Percentiles rank a stretch among this genome's conserved stretches.
phyloP scores from a whole-genome alignment of 2,329 filamentous ascomycete species.

The Aspergillus ochraceus region DNA sequence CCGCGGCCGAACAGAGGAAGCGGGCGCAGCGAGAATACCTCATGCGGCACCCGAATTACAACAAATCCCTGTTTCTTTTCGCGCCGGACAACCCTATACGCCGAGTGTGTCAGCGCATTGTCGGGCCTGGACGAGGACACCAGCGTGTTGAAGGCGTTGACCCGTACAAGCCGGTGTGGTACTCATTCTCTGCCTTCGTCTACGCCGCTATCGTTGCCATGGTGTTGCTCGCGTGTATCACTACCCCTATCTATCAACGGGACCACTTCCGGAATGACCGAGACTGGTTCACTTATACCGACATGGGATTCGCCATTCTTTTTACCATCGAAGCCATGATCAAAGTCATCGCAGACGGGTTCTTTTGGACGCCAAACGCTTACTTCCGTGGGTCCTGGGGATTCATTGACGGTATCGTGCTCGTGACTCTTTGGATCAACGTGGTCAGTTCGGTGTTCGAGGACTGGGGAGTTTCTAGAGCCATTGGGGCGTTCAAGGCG shows the following conservation, averaged over 20 bases:
- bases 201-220: constrained; percentile 94
- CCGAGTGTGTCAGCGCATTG: constrained; percentile 80
- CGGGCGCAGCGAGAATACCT: constrained; percentile 90
- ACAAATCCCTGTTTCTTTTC: constrained; percentile 88
- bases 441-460: constrained; percentile 79
- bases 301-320: constrained; percentile 82
- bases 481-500: constrained; percentile 95
- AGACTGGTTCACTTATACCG: constrained; percentile 96
- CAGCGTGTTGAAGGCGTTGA: constrained; percentile 87
- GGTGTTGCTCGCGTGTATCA: constrained; percentile 94
- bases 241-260: constrained; percentile 90
- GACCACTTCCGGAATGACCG: constrained; percentile 71
- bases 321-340: constrained; percentile 85
- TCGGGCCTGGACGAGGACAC: constrained; percentile 83
- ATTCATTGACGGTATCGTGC: constrained; percentile 86
- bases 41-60: constrained; percentile 82
- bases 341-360: constrained; percentile 92
- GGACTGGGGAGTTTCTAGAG: constrained; percentile 81
- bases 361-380: constrained; percentile 95
- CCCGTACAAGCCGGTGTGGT: constrained; percentile 88
- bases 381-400: constrained; percentile 97
- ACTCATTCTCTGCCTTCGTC: constrained; percentile 87
- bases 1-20: constrained; percentile 77
- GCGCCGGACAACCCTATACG: constrained; percentile 74
- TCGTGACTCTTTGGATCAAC: constrained; percentile 94